Conservation (phyloP, 2,329 filamentous ascomycete species). For the Aspergillus tamarii region DNA sequence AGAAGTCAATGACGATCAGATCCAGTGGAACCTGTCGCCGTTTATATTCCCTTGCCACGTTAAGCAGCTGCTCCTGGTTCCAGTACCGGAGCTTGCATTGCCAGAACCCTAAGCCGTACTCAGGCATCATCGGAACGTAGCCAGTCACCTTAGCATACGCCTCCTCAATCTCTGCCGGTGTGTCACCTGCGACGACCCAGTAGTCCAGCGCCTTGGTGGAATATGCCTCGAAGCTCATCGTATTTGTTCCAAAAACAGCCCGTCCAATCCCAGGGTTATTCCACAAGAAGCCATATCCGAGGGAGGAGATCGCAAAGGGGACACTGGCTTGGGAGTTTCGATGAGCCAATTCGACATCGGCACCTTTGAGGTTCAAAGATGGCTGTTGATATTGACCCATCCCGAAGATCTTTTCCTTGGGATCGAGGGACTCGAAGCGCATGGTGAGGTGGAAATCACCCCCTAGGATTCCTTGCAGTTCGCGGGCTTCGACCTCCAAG, state of each 20-base stretch:
- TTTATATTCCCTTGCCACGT: constrained; percentile 63
- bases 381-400: constrained; percentile 73
- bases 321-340: constrained; percentile 69
- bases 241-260: constrained; percentile 63
- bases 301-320: constrained; percentile 63
- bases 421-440: constrained; percentile 60
- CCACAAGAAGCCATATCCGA: constrained; percentile 68
- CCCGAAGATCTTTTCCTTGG: constrained; percentile 65
- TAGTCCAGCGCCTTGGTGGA: constrained; percentile 64
- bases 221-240: constrained; percentile 64
- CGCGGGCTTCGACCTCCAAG: constrained; percentile 59
- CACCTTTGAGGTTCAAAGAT: constrained; percentile 64
- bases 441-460: constrained; percentile 61
- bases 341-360: constrained; percentile 66
- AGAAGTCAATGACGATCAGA: constrained; percentile 69
- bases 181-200: constrained; percentile 64
- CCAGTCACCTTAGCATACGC: constrained; percentile 62
- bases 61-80: constrained; percentile 65
- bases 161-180: constrained; percentile 59
- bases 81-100: constrained; percentile 69
- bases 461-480: constrained; percentile 59
- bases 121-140: constrained; percentile 67
- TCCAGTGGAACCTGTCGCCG: constrained; percentile 61
- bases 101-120: constrained; percentile 70
- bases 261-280: constrained; percentile 67